phyloP scores from a whole-genome alignment of 306 rosid species.

The Prunus davidiana region DNA sequence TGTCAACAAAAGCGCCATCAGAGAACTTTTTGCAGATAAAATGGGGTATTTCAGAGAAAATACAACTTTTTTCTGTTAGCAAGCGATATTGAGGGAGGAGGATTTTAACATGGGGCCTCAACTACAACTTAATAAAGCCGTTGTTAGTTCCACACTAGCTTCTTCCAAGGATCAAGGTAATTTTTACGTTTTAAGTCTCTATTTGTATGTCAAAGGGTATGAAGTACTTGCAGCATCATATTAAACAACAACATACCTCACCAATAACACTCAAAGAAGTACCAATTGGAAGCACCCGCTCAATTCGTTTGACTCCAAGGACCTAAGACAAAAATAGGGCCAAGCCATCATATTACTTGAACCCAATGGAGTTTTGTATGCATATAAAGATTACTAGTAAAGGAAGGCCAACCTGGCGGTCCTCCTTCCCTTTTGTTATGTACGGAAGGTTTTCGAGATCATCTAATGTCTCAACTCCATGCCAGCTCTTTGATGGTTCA shows the following conservation, averaged over 20 bases:
- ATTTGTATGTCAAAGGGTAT: too few species aligned
- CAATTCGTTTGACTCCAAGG: slow-evolving; percentile 94
- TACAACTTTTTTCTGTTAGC: too few species aligned
- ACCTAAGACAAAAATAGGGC: slow-evolving; percentile 26
- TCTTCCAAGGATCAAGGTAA: too few species aligned
- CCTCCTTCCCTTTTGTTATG: slow-evolving; percentile 8
- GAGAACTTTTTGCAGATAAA: too few species aligned
- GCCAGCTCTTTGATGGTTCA: slow-evolving; percentile 83
- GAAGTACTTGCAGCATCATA: neutral
- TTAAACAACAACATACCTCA: slow-evolving; percentile 54
- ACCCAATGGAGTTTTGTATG: neutral
- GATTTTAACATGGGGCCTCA: too few species aligned
- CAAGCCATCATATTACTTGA: neutral
- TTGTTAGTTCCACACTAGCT: too few species aligned
- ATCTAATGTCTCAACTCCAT: slow-evolving; percentile 56
- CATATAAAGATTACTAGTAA: neutral
- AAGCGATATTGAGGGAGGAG: too few species aligned
- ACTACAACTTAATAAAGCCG: too few species aligned
- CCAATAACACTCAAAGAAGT: slow-evolving; percentile 91
- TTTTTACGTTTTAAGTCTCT: too few species aligned
- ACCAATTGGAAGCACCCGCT: slow-evolving; percentile 87
- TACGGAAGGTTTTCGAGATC: slow-evolving; percentile 52
- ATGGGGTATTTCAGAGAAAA: too few species aligned
- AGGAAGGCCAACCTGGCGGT: slow-evolving; percentile 67
- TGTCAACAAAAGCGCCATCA: too few species aligned